A percentile compares a stretch with the other conserved stretches of the same genome.
These are phyloP conservation scores for Mycena haematopus DNA, from an alignment of 768 basidiomycete genomes.

Conservation along the genomic window DNA sequence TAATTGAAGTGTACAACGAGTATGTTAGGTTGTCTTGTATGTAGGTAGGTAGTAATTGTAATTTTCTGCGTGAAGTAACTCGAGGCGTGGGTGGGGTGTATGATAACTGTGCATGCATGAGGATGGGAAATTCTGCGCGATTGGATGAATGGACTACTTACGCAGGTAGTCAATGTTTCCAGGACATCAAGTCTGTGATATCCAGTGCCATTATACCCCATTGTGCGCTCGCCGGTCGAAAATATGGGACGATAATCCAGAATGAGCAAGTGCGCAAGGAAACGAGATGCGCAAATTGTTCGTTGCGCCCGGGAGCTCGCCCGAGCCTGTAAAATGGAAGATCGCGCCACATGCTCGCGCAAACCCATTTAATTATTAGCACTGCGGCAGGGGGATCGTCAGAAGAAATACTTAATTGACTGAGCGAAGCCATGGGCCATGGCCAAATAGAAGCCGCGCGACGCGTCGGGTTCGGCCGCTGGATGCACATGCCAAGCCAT, in stretches of 20 bases:
- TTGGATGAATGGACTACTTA: no score
- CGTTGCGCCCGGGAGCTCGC: not conserved
- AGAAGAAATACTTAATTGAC: not conserved
- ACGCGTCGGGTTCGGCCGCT: no score
- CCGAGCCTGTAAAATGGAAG: constrained; percentile 2
- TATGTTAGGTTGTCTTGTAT: not conserved
- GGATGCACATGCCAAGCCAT: no score
- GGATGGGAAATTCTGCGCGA: no score
- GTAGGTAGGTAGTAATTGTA: not conserved
- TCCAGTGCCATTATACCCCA: no score
- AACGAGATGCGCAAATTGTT: not conserved
- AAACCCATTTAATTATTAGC: not conserved
- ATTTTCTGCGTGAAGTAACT: not conserved
- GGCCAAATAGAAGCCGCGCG: no score
- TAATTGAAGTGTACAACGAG: not conserved
- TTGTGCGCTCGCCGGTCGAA: no score
- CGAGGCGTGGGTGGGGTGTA: no score
- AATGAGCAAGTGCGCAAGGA: constrained; percentile 1
- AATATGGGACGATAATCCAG: not conserved
- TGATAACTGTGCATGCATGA: no score
- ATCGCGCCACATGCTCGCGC: constrained; percentile 2
- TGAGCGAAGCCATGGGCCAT: no score
- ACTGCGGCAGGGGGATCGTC: not conserved
- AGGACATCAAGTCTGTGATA: no score
- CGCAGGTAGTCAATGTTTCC: no score